Base-by-base conservation (phyloP, 2,329 filamentous ascomycete genomes). In the Sclerotinia spermophila region DNA sequence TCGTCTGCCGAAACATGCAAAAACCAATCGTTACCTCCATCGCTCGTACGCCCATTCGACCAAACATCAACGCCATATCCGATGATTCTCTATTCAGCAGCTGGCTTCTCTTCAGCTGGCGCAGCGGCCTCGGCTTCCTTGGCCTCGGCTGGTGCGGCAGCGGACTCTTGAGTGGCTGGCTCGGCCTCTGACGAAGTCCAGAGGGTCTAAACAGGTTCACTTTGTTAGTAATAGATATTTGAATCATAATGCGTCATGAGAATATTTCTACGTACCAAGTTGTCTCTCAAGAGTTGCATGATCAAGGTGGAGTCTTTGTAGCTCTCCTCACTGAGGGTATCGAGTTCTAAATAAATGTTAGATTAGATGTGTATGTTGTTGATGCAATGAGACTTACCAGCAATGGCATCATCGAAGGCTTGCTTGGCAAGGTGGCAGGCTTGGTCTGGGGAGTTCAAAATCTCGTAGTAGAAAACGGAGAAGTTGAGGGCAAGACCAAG, bases 381-480 rank as follows among this genome's bases (percentile, higher is more conserved):
- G 13, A 17, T 53, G 45, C 24, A 67, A 71, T 45, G 21, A 67
- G 56, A 85, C 85, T 75, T 82, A 89, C 87, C 88, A 79, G 94
- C 94, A 88, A 97, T 97, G 77, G 95, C 95, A 84, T 98, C 95
- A 80, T 97, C 93, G 97, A 98, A 98, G 65, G 96, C 95, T 87
- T 98, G 95, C 90, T 98, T 98, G 84, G 95, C 95, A 77, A 98
- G 90, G 82, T 98, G 95, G 90, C 95, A 98, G 80, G 95, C 95
- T 81, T 92, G 93, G 84, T 97, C 94, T 80, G 94, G 95, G 48
- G 94, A 96, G 91, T 97, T 98, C 81, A 97, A 87, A 82, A 97
- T 97, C 89, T 97, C 96, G 84, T 97, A 97, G 90, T 97, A 97
- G 88, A 97, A 97, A 80, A 97, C 95, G 75, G 94, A 97, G 90